phyloP scores from a whole-genome alignment of 176 grass and related monocot species.

The Pontederia crassipes region DNA sequence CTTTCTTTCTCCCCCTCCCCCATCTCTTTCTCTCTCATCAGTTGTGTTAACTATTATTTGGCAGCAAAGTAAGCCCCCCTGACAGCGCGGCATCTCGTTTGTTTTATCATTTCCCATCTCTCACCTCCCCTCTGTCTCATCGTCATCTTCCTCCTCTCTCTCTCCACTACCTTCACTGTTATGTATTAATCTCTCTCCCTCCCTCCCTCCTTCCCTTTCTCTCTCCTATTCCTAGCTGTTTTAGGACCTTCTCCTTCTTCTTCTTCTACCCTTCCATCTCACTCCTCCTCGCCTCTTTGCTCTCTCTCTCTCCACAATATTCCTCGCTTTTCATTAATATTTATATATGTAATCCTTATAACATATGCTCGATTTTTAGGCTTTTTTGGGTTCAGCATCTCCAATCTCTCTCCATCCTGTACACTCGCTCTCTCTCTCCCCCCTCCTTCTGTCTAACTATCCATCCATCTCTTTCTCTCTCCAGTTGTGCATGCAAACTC shows the following conservation, averaged over 20 bases:
- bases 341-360: no score
- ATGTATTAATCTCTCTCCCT: constrained; percentile 6
- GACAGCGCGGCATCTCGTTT: constrained; percentile 96
- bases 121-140: constrained; percentile 16
- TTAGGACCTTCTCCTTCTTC: no score
- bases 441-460: constrained; percentile 7
- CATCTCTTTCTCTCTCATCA: neutral
- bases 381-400: no score
- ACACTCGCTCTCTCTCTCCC: no score
- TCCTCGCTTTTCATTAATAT: no score
- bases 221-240: no score
- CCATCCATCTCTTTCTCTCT: constrained; percentile 34
- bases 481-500: constrained; percentile 40
- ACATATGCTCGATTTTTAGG: no score
- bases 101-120: constrained; percentile 46
- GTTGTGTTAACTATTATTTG: constrained; percentile 50
- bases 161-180: no score
- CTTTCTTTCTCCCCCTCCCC: constrained; percentile 36
- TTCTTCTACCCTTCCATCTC: constrained; percentile 27
- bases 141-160: neutral
- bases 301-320: no score
- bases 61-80: constrained; percentile 47
- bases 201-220: constrained; percentile 36
- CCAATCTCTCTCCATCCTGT: no score
- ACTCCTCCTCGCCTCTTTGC: no score